These are phyloP conservation scores for Jatropha podagrica DNA, from an alignment of 441 rosid genomes.

Conservation along the genomic window DNA sequence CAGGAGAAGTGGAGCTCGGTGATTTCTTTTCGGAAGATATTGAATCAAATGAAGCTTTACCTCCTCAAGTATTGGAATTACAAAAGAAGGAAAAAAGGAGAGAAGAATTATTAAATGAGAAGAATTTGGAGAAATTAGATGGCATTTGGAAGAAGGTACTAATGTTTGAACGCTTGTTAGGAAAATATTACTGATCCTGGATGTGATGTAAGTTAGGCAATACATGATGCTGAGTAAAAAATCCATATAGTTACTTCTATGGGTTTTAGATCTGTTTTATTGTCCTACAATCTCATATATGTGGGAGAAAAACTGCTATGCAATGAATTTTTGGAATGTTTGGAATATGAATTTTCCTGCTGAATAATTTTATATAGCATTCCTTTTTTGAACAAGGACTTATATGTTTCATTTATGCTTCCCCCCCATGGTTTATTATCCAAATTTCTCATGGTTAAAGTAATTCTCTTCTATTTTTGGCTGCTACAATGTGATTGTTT, in stretches of 20 bases:
- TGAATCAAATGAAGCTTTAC: slow-evolving; percentile 36
- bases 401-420: neutral
- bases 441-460: neutral
- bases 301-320: neutral
- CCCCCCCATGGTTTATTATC: neutral
- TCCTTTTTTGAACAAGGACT: slow-evolving; percentile 4
- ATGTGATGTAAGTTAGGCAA: neutral
- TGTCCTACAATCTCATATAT: neutral
- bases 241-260: neutral
- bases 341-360: slow-evolving; percentile 11
- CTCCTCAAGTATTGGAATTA: slow-evolving; percentile 57
- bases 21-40: slow-evolving; percentile 61
- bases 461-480: slow-evolving; percentile 14
- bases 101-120: slow-evolving; percentile 58
- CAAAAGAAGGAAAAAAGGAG: slow-evolving; percentile 69
- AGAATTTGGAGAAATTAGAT: slow-evolving; percentile 65
- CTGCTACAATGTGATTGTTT: slow-evolving; percentile 3
- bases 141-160: slow-evolving; percentile 96
- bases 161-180: slow-evolving; percentile 23
- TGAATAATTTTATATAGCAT: neutral
- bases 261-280: neutral
- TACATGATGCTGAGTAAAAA: slow-evolving; percentile 1
- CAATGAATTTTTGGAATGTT: slow-evolving; percentile 6
- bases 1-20: slow-evolving; percentile 68
- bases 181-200: slow-evolving; percentile 8